A percentile compares a stretch with the other conserved stretches of the same genome.
These are phyloP conservation scores for Penicillium atrosanguineum DNA, from an alignment of 495 filamentous ascomycete genomes.

Conservation along the genomic window DNA sequence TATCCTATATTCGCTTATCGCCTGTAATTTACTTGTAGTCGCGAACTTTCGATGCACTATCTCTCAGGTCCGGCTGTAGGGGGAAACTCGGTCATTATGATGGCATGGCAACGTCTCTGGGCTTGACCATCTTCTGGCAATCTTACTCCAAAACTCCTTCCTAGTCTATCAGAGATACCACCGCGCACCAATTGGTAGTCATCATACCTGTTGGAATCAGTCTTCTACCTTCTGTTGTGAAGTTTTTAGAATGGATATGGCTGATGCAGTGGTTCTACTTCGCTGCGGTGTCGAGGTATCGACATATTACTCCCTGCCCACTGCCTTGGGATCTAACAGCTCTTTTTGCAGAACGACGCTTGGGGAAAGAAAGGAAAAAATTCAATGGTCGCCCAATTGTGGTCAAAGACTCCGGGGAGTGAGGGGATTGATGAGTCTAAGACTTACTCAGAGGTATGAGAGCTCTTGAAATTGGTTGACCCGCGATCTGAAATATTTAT, in stretches of 20 bases:
- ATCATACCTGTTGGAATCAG: background rate
- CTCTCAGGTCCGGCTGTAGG: too few relatives aligned
- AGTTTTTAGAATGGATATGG: slow-evolving; percentile 15
- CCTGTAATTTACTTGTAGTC: too few relatives aligned
- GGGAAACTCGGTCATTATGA: background rate
- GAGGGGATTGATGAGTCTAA: slow-evolving; percentile 38
- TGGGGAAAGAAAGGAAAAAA: slow-evolving; percentile 50
- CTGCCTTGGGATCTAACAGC: background rate
- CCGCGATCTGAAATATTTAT: background rate
- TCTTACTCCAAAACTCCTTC: background rate
- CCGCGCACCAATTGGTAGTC: background rate
- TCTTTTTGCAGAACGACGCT: slow-evolving; percentile 36
- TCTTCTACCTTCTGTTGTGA: background rate
- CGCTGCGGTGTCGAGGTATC: slow-evolving; percentile 41
- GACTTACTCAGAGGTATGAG: slow-evolving; percentile 45
- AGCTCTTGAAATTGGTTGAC: background rate
- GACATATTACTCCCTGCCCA: background rate
- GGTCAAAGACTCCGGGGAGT: slow-evolving; percentile 42
- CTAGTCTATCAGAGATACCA: background rate
- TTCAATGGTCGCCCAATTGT: slow-evolving; percentile 40
- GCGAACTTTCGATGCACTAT: too few relatives aligned
- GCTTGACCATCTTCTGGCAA: background rate
- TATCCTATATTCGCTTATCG: too few relatives aligned
- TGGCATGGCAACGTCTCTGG: background rate
- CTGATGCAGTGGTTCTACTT: slow-evolving; percentile 40